Evolutionary conservation across 2,329 filamentous ascomycete genomes (phyloP), one percentile per base, ranked within the genome.

Genomic region (Aspergillus sp.): DNA sequence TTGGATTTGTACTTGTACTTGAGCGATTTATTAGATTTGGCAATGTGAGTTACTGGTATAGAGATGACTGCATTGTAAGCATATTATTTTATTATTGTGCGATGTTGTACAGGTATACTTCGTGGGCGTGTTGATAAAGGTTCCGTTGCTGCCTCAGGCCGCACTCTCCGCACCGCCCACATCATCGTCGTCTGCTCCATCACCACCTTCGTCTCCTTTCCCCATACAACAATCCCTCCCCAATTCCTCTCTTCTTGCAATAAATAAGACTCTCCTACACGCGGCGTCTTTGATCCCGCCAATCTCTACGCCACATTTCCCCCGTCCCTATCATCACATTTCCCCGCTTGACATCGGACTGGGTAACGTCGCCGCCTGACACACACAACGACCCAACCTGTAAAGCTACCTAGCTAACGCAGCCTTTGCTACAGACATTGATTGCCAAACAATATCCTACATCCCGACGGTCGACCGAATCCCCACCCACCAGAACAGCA

Each of bases 401-500:
- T 11, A 4, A 10, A 30, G 9, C 26, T 30, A 30, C 26, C 26
- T 30, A 9, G 26, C 26, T 30, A 30, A 30, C 26, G 10, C 7
- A 30, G 5, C 26, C 26, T 9, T 8, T 8, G 26, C 3, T 11
- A 2, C 26, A 30, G 26, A 30, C 26, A 30, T 30, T 30, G 8
- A 30, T 30, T 30, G 26, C 8, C 26, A 4, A 22, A 8, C 26
- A 30, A 10, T 30, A 51, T 38, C 47, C 44, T 11, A 43, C 10
- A 1, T n/a, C 20, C 46, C 17, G 24, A 4, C 22, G 44, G 40
- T 13, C 38, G 38, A 38, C 16, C 16, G 44, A 44, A 47, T n/a
- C n/a, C 33, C 38, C 22, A 32, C 44, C 32, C 30, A 49, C 17
- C 41, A 13, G 47, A 49, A 22, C 33, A 48, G 35, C 19, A 48